These are phyloP conservation scores for Eimeria maxima DNA, from an alignment of 169 alveolate species.

Conservation along the genomic window DNA sequence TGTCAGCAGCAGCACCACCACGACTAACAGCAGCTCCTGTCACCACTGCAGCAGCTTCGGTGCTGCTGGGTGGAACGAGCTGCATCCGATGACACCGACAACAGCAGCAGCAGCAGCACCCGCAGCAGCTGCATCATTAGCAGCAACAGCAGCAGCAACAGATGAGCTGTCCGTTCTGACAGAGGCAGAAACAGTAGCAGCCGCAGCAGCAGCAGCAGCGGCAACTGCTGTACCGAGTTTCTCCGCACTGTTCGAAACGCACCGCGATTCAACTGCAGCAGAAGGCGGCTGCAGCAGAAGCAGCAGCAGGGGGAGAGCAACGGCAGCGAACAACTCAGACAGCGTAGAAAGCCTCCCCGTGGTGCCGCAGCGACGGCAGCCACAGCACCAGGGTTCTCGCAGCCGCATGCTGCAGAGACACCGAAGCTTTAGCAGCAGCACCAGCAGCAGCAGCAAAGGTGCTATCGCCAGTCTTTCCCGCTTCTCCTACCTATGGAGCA, in stretches of 20 bases:
- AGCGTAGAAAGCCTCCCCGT: conserved; percentile 59
- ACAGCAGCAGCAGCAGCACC: neutral
- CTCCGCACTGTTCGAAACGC: conserved; percentile 29
- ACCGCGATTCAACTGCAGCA: neutral
- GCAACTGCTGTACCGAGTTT: conserved; percentile 8
- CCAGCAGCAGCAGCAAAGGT: conserved; percentile 51
- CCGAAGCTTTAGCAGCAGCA: conserved; percentile 30
- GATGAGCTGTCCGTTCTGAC: neutral
- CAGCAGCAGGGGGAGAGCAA: neutral
- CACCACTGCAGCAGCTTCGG: conserved; percentile 6
- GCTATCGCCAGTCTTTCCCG: conserved; percentile 7
- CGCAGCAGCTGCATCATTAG: neutral
- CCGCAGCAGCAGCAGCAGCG: conserved; percentile 32
- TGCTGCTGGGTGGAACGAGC: neutral
- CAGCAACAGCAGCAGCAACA: neutral
- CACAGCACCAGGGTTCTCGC: conserved; percentile 33
- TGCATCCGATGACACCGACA: neutral
- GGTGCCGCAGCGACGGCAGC: conserved; percentile 37
- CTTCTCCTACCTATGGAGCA: conserved; percentile 12
- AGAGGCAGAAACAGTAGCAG: neutral
- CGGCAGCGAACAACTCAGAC: neutral
- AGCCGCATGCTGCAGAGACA: conserved; percentile 54
- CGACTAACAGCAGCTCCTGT: neutral
- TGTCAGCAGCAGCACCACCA: conserved; percentile 25
- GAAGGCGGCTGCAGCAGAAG: conserved; percentile 31